These are phyloP conservation scores for Penicillium roqueforti DNA, from an alignment of 495 filamentous ascomycete species.

Conservation along the genomic window DNA sequence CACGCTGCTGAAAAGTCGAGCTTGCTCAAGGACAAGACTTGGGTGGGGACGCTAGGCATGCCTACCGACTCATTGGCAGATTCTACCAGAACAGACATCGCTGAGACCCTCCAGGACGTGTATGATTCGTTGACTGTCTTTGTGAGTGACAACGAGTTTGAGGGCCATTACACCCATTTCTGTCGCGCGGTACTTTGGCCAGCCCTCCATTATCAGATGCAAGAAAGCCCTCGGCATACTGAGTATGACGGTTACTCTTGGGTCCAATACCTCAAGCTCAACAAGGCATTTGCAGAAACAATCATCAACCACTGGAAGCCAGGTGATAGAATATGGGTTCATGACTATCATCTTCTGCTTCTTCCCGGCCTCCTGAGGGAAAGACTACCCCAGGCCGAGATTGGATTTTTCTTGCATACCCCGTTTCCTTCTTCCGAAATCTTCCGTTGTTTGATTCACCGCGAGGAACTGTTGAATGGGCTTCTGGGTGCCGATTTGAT, in stretches of 20 bases:
- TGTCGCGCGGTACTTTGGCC: constrained; percentile 85
- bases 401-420: constrained; percentile 88
- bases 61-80: constrained; percentile 74
- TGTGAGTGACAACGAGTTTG: constrained; percentile 76
- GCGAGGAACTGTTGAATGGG: constrained; percentile 75
- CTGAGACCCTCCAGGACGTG: constrained; percentile 68
- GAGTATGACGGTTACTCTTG: constrained; percentile 93
- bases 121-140: constrained; percentile 75
- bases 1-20: constrained; percentile 61
- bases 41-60: constrained; percentile 86
- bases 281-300: constrained; percentile 80
- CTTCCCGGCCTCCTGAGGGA: constrained; percentile 77
- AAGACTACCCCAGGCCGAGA: constrained; percentile 73
- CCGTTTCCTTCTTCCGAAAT: constrained; percentile 90
- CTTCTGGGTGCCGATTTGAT: constrained; percentile 88
- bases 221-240: constrained; percentile 89
- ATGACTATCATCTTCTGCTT: constrained; percentile 85
- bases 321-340: constrained; percentile 83
- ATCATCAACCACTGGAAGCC: constrained; percentile 80
- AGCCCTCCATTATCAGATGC: constrained; percentile 90
- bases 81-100: constrained; percentile 66
- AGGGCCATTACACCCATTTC: constrained; percentile 84
- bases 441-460: constrained; percentile 76
- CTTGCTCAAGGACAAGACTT: constrained; percentile 59
- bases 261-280: constrained; percentile 82